Base-by-base conservation (phyloP, 139 green algal species). In the Closterium sp. region DNA sequence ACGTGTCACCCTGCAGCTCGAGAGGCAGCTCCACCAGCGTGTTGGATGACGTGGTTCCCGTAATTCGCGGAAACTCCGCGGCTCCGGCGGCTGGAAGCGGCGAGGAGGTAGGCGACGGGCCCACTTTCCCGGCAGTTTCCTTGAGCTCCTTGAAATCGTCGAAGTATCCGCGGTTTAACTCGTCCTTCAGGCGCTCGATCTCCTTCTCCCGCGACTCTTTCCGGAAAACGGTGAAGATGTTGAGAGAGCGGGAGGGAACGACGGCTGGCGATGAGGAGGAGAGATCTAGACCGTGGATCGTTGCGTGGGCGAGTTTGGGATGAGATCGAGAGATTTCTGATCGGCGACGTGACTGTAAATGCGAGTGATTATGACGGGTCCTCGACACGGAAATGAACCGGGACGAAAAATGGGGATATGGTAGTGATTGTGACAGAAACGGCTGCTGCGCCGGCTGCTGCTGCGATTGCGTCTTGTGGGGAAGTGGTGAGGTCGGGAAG, bases 131-230 rank as follows among this genome's bases (percentile, higher is more conserved):
- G 28, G 21, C 81, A 23, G 86, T 92, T 33, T 92, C 32, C 43
- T 87, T 91, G 33, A 93, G 90, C 85, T 93, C 90, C 86, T 91
- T 90, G 87, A 93, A 93, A 31, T 93, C 90, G 87, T 93, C 90
- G 91, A 93, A 93, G 87, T 93, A 93, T 31, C 90, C 90, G 30
- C 90, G 90, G 34, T 92, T 86, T 7, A 93, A 32, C 12, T 93
- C 90, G n/a, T 93, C 90, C 30, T 32, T 86, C 30, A 86, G 21
- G n/a, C 83, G 83, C 31, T 86, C 83, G 16, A 32, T 86, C 9
- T 32, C 83, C 83, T 86, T 86, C 4, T 86, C 83, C n/a, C 83
- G n/a, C 83, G 83, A 32, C 9, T 86, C 83, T 4, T 86, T 86
- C 30, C 30, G 30, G 83, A 86, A 86, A 32, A 86, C 83, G 25